Evolutionary conservation across 1,284 basidiomycete species (phyloP), one percentile per base, ranked within the genome.

Genomic region (Heterobasidion occidentale): DNA sequence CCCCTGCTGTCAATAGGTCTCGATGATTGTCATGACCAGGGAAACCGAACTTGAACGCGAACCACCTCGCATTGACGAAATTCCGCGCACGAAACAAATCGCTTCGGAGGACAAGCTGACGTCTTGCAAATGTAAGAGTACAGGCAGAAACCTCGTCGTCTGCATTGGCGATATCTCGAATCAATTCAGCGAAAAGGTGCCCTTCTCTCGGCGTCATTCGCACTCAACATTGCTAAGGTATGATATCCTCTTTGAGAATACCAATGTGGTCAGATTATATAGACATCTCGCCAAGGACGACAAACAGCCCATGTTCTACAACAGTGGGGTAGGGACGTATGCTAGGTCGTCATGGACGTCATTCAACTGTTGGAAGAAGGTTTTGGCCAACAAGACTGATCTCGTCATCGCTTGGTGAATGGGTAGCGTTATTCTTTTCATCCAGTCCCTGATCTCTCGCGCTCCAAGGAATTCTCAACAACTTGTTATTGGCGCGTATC

Each of bases 261-360:
- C 55, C 7, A 56, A 59, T 38, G 58, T 59, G 5, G 27, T 58
- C 19, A 35, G 55, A 34, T 20, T 58, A 15, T 56, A 54, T 20
- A 46, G 34, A 4, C 55, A 61, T 9, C 46, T 74, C 12, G 46
- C 60, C 12, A 68, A 69, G 53, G 53, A 59, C 17, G 62, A 49
- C 20, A 9, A 53, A 53, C 48, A 61, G 55, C n/a, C 68, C 55
- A 69, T 67, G 2, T 73, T 64, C 54, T 71, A 72, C 55, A 68
- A 70, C 54, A 72, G 70, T 53, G 70, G 70, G 3, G 70, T 72
- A 54, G 70, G 69, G 1, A 71, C 69, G 1, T 70, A 67, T 51
- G 66, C 67, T 36, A 65, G 64, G 44, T 52, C 64, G 2, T 68
- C 64, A 19, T 62, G 63, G 61, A 59, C 34, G 45, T 67, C 66